phyloP scores from a whole-genome alignment of 768 basidiomycete species.

The Pleurotus cornucopiae region DNA sequence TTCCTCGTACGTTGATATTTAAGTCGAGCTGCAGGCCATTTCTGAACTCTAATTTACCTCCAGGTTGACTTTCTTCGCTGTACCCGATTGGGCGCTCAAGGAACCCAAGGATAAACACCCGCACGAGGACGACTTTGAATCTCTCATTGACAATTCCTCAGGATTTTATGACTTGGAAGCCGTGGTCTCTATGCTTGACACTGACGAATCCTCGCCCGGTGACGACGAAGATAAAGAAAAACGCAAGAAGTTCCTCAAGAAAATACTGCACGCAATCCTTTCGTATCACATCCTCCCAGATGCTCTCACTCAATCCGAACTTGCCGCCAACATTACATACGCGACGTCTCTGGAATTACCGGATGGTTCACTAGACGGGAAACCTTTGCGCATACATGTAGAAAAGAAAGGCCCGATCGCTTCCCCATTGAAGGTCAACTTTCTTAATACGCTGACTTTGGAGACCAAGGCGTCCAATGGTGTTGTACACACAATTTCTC shows the following conservation, averaged over 20 bases:
- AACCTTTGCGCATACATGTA: conserved; percentile 43
- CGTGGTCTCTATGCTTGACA: conserved; percentile 25
- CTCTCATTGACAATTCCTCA: conserved; percentile 6
- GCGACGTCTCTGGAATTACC: conserved; percentile 39
- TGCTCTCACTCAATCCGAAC: conserved; percentile 25
- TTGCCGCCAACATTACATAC: conserved; percentile 52
- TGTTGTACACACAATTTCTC: conserved; percentile 48
- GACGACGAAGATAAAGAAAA: conserved; percentile 42
- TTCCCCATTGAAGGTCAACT: conserved; percentile 34
- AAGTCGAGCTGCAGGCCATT: background rate
- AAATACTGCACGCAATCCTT: conserved; percentile 48
- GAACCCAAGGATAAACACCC: conserved; percentile 19
- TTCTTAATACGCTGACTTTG: conserved; percentile 37
- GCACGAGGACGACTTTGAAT: conserved; percentile 8
- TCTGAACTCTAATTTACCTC: background rate
- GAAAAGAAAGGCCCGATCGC: conserved; percentile 23
- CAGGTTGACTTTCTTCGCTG: conserved; percentile 55
- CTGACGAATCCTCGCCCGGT: conserved; percentile 27
- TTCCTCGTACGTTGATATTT: conserved; percentile 21
- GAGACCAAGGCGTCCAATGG: background rate
- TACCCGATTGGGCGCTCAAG: conserved; percentile 39
- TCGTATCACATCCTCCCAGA: conserved; percentile 54
- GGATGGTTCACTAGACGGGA: conserved; percentile 34
- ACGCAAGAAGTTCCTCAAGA: conserved; percentile 51
- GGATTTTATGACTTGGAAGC: conserved; percentile 20